Conservation (phyloP, 305 asterid species). For the Solanum hybrid region DNA sequence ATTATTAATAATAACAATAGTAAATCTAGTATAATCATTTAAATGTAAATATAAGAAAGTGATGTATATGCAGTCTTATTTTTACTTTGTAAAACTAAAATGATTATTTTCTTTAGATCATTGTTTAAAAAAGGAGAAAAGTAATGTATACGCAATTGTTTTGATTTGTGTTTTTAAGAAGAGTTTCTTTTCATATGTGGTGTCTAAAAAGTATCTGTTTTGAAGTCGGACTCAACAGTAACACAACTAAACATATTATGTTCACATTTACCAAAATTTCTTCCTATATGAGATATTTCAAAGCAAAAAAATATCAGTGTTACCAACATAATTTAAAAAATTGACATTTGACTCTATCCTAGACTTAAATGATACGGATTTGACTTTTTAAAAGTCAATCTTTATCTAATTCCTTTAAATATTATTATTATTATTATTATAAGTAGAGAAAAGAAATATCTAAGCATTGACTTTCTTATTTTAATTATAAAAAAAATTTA, state of each 20-base stretch:
- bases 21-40: too few relatives aligned
- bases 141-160: too few relatives aligned
- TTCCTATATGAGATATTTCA: not conserved
- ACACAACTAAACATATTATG: not conserved
- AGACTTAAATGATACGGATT: not conserved
- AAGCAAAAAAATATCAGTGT: not conserved
- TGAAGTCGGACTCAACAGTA: not conserved
- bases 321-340: not conserved
- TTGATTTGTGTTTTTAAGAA: too few relatives aligned
- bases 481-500: not conserved
- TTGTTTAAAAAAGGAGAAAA: too few relatives aligned
- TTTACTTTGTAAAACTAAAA: too few relatives aligned
- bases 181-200: not conserved
- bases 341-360: not conserved
- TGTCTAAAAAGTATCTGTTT: too few relatives aligned
- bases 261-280: not conserved
- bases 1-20: too few relatives aligned
- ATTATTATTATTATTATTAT: not conserved
- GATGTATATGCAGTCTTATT: too few relatives aligned
- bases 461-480: not conserved
- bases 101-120: too few relatives aligned
- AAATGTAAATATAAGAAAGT: too few relatives aligned
- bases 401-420: too few relatives aligned
- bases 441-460: not conserved
- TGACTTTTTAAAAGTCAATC: not conserved